These are phyloP conservation scores for Nicotiana otophora DNA, from an alignment of 257 asterid genomes.

Conservation along the genomic window DNA sequence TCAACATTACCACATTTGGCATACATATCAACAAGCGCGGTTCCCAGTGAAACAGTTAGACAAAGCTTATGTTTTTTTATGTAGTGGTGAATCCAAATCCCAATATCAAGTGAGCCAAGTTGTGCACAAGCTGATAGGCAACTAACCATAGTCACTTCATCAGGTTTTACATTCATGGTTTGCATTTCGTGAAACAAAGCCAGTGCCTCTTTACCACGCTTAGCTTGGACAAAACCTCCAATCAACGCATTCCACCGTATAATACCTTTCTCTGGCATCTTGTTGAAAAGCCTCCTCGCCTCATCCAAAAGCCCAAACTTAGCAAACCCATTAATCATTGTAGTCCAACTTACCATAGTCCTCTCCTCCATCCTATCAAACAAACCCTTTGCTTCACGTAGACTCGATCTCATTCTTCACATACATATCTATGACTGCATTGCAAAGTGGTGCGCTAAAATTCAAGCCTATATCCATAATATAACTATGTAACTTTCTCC, in stretches of 20 bases:
- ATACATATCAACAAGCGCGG: conserved; percentile 79
- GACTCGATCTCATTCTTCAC: conserved; percentile 55
- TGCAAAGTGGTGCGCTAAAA: conserved; percentile 42
- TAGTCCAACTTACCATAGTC: conserved; percentile 71
- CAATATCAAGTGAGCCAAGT: conserved; percentile 72
- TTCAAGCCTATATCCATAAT: conserved; percentile 31
- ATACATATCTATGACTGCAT: conserved; percentile 75
- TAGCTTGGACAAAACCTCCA: too few relatives aligned
- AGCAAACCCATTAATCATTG: conserved; percentile 65
- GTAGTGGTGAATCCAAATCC: conserved; percentile 40
- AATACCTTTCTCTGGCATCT: conserved; percentile 62
- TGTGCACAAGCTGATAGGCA: conserved; percentile 68
- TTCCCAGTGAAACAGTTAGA: conserved; percentile 60
- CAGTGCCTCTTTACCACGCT: conserved; percentile 42
- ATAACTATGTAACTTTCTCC: conserved; percentile 37
- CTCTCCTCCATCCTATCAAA: conserved; percentile 61
- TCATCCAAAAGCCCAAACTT: conserved; percentile 41
- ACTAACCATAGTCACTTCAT: conserved; percentile 79
- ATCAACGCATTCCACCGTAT: conserved; percentile 21
- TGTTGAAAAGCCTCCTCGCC: conserved; percentile 49
- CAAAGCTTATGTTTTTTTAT: conserved; percentile 46
- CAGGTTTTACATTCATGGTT: conserved; percentile 40
- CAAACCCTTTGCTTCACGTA: conserved; percentile 45
- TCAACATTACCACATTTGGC: conserved; percentile 67
- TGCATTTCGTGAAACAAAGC: conserved; percentile 69